Percentiles rank a stretch among this genome's conserved stretches.
These are phyloP conservation scores for Vicia faba DNA, from an alignment of 306 rosid species.

Conservation along the genomic window DNA sequence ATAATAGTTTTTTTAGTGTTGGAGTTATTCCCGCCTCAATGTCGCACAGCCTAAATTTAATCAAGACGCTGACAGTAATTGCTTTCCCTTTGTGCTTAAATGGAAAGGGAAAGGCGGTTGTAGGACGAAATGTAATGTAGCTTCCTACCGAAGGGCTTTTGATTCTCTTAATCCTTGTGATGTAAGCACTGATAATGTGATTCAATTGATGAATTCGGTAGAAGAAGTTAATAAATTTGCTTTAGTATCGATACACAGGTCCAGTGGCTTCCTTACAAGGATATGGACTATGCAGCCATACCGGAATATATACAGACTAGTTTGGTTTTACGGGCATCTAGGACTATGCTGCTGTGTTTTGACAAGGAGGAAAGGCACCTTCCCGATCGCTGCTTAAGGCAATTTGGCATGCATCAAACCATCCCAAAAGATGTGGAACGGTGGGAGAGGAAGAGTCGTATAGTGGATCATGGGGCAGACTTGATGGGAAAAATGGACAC, in stretches of 20 bases:
- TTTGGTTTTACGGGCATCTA: constrained; percentile 56
- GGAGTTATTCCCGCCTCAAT: constrained; percentile 82
- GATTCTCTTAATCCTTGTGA: constrained; percentile 69
- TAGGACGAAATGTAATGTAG: constrained; percentile 64
- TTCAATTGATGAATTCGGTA: constrained; percentile 8
- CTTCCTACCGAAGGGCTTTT: constrained; percentile 78
- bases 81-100: constrained; percentile 75
- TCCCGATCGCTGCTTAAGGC: constrained; percentile 77
- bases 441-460: constrained; percentile 78
- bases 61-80: constrained; percentile 56
- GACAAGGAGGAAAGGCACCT: constrained; percentile 79
- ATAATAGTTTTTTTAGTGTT: constrained; percentile 49
- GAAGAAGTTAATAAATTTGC: constrained; percentile 28
- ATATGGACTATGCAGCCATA: constrained; percentile 52
- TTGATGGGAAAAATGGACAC: constrained; percentile 55
- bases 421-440: constrained; percentile 63
- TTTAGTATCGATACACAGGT: constrained; percentile 53
- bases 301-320: constrained; percentile 60
- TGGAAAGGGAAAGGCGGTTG: constrained; percentile 82
- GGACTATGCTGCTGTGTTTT: constrained; percentile 76
- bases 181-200: constrained; percentile 50
- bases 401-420: constrained; percentile 72
- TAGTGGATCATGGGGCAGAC: constrained; percentile 63
- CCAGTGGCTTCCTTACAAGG: constrained; percentile 80
- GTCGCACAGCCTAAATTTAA: constrained; percentile 76